These are phyloP conservation scores for Pestalotiopsis sp. DNA, from an alignment of 2,329 filamentous ascomycete species.

Conservation along the genomic window DNA sequence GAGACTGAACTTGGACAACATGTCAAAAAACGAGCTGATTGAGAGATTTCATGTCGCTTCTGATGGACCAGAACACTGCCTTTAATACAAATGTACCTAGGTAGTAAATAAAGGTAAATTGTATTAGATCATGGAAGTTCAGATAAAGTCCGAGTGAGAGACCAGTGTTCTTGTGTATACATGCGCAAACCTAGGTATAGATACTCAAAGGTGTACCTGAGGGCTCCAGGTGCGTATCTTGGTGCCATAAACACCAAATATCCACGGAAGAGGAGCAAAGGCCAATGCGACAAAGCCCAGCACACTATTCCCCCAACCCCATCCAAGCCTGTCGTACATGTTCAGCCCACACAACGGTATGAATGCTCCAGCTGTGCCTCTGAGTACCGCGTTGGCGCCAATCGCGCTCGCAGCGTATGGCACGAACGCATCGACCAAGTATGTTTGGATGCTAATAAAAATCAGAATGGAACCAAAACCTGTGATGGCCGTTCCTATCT, in stretches of 20 bases:
- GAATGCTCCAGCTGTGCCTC: conserved; percentile 18
- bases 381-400: conserved; percentile 24
- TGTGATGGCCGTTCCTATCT: conserved; percentile 38
- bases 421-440: conserved; percentile 41
- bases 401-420: conserved; percentile 26
- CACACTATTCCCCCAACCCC: conserved; percentile 28
- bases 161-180: neutral
- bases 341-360: conserved; percentile 19
- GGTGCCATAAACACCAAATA: conserved; percentile 9
- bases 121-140: neutral
- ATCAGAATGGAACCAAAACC: conserved; percentile 28
- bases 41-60: neutral
- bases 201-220: neutral
- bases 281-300: conserved; percentile 23
- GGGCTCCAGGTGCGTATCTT: conserved; percentile 5
- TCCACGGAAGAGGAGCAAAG: conserved; percentile 21
- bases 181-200: neutral
- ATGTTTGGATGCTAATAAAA: conserved; percentile 22
- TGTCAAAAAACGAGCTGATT: conserved; percentile 13
- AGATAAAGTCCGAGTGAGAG: neutral
- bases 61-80: neutral
- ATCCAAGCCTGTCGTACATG: conserved; percentile 23
- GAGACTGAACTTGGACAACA: conserved; percentile 9
- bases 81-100: neutral
- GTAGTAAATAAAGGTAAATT: neutral